Evolutionary conservation across 495 filamentous ascomycete species (phyloP), one percentile per base, ranked within the genome.

Genomic region (Xylaria flabelliformis): DNA sequence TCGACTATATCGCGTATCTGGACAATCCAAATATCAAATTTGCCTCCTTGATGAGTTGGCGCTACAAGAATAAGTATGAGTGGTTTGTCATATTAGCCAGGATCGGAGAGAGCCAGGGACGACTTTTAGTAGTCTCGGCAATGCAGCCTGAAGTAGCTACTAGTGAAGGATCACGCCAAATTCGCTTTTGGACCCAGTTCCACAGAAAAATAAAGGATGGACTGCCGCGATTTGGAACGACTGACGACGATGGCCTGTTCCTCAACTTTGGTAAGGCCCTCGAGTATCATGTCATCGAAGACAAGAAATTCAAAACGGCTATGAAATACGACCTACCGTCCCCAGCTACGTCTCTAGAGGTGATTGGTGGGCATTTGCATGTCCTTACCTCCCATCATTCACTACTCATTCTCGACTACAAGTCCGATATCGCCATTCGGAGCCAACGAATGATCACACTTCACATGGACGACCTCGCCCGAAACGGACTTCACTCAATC

Each of bases 71-170:
- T 51, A 80, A 76, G 12, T 69, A 67, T 32, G 75, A 75, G 4
- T 89, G 84, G 82, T 78, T 82, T 34, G 85, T 83, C 58, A 74
- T 89, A 29, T 74, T 87, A 39, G 78, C 85, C 29, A 72, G 73
- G 1, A 85, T 81, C 24, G 73, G 68, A 44, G 71, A 74, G 15
- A 65, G 68, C 29, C 72, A 76, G 34, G 85, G 87, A n/a, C 77
- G 79, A 13, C 76, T 89, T 21, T 55, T 87, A 19, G 80, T 88
- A 10, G 75, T 88, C 19, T 84, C 81, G 4, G 78, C 83, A 3
- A 78, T 79, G 55, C 59, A 74, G n/a, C 26, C 26, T 29, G 71
- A 76, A 12, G 56, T 73, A 61, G 55, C 55, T 7, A 21, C 67
- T 17, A 72, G 71, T 0, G 68, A 59, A 34, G 44, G 34, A 13